Evolutionary conservation across 805 yeast genomes (phyloP).

Genomic region (Nakazawaea laoshanensis): DNA sequence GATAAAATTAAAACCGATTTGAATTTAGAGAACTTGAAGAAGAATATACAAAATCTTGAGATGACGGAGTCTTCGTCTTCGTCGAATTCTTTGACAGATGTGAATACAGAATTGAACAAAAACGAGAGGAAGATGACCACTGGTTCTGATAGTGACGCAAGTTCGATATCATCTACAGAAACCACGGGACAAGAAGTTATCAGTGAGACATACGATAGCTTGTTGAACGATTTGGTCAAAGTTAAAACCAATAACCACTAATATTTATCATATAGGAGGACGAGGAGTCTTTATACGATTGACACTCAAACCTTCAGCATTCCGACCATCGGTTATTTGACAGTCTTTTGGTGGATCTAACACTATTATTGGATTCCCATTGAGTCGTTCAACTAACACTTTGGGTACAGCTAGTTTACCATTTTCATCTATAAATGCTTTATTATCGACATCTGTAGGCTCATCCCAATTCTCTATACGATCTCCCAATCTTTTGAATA

Average conservation of each 20-base stretch:
- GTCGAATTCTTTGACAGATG: constrained; percentile 2
- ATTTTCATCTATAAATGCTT: constrained; percentile 7
- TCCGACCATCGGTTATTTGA: not conserved
- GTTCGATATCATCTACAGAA: constrained; percentile 1
- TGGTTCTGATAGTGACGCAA: not conserved
- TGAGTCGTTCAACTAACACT: constrained; percentile 2
- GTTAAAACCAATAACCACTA: constrained; percentile 8
- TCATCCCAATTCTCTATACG: constrained; percentile 6
- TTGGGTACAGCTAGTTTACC: constrained; percentile 7
- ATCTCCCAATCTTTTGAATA: constrained; percentile 10
- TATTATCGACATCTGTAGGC: constrained; percentile 6
- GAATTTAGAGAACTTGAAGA: constrained; percentile 4
- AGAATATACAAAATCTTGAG: constrained; percentile 1
- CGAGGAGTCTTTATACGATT: constrained; percentile 9
- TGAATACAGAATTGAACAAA: constrained; percentile 4
- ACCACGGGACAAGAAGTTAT: constrained; percentile 1
- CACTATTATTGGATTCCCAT: constrained; percentile 11
- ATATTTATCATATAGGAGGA: constrained; percentile 5
- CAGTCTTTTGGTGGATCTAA: constrained; percentile 8
- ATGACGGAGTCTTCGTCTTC: not conserved
- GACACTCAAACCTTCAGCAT: constrained; percentile 5
- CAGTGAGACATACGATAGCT: constrained; percentile 16
- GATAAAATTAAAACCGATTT: not conserved
- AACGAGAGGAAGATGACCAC: not conserved
- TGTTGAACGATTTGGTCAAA: constrained; percentile 16